Evolutionary conservation across 495 filamentous ascomycete genomes (phyloP), one percentile per base, ranked within the genome.

Genomic region (Cladorrhinum samala): DNA sequence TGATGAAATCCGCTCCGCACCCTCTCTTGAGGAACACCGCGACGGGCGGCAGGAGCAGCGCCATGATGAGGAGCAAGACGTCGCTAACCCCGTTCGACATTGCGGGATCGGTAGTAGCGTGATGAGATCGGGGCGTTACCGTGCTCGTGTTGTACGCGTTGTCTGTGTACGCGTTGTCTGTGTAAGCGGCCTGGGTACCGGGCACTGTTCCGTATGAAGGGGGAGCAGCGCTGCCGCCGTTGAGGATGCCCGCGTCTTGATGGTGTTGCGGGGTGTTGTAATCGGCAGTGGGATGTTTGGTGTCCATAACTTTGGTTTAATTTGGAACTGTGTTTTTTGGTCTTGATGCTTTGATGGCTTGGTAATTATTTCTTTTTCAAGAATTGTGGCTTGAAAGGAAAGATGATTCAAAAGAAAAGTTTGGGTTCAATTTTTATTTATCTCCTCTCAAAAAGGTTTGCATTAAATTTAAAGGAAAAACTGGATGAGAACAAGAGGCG

Each of bases 11-110:
- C 63, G 82, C 79, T 68, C 82, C 80, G 73, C 87, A 91, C 65
- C 91, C 91, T 37, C 85, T 83, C 77, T 93, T 87, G 53, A 95
- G 81, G 79, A 95, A 94, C 67, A 95, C 91, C 69, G 89, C 89
- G 30, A 95, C 77, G 57, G 91, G 91, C 37, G 91, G 91, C 46
- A 94, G 77, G 75, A 94, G 72, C 74, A 94, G 76, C 74, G 89
- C 86, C 72, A 93, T 53, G 37, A 55, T 27, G 52, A 58, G 58
- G 42, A 64, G 58, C 24, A 47, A 9, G 21, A 47, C 14, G 17
- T 47, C 45, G 24, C 45, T 47, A 9, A 11, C 45, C 6, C 20
- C 30, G 45, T 16, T 27, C 1, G 11, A 14, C n/a, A n/a, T n/a
- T n/a, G n/a, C n/a, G n/a, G n/a, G n/a, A n/a, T n/a, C n/a, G n/a